These are phyloP conservation scores for Avena insularis DNA, from an alignment of 176 grass and related monocot genomes.

Conservation along the genomic window DNA sequence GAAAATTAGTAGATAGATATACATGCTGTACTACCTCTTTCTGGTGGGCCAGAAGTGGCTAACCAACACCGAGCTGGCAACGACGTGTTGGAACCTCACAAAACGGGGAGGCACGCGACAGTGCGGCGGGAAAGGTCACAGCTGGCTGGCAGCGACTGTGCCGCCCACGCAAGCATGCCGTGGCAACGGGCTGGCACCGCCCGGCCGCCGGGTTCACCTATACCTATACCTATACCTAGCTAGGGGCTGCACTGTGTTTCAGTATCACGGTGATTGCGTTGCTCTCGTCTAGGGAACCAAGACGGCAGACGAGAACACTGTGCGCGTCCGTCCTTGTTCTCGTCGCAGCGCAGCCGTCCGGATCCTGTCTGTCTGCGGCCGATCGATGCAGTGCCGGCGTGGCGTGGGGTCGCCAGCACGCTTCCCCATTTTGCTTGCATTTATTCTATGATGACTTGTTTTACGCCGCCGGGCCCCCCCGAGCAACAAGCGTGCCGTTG, in stretches of 20 bases:
- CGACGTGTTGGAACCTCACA: conserved; percentile 17
- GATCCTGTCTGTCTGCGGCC: too few relatives aligned
- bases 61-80: conserved; percentile 5
- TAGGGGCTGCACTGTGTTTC: neutral
- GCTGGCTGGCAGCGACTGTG: neutral
- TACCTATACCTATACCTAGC: neutral
- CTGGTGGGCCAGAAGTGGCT: neutral
- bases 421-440: too few relatives aligned
- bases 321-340: too few relatives aligned
- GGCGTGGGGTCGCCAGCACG: too few relatives aligned
- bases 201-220: too few relatives aligned
- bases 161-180: conserved; percentile 5
- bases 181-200: neutral
- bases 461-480: too few relatives aligned
- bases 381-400: too few relatives aligned
- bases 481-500: too few relatives aligned
- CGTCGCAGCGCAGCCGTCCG: too few relatives aligned
- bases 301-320: too few relatives aligned
- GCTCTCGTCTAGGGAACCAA: neutral
- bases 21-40: neutral
- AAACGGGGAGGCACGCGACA: neutral
- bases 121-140: neutral
- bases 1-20: too few relatives aligned
- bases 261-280: neutral
- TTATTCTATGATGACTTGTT: too few relatives aligned